phyloP scores from a whole-genome alignment of 148 eudicot genomes.

The Nepenthes gracilis region DNA sequence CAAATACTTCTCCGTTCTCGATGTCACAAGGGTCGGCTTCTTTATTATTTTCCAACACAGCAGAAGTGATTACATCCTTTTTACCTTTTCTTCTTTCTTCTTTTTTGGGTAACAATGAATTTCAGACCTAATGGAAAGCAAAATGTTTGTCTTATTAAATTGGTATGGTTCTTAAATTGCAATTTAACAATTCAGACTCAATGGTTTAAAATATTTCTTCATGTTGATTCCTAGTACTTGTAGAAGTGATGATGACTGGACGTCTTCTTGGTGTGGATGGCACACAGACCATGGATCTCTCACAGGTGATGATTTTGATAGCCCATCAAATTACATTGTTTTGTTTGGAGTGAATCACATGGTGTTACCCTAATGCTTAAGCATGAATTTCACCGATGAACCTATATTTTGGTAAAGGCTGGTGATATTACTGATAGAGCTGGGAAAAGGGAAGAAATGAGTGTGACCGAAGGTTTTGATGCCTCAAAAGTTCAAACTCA shows the following conservation, averaged over 20 bases:
- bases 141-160: too few species aligned
- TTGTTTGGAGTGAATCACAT: too few species aligned
- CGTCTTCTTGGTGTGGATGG: constrained; percentile 99
- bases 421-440: background rate
- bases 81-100: background rate
- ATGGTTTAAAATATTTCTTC: background rate
- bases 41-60: constrained; percentile 75
- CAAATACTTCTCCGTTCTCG: constrained; percentile 62
- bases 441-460: too few species aligned
- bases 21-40: constrained; percentile 93
- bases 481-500: too few species aligned
- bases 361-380: too few species aligned
- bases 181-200: background rate
- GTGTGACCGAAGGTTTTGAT: too few species aligned
- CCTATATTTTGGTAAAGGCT: background rate
- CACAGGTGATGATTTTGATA: constrained; percentile 40
- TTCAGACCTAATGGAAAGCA: too few species aligned
- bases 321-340: too few species aligned
- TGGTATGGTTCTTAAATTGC: background rate
- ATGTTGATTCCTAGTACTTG: constrained; percentile 28
- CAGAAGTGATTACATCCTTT: constrained; percentile 29
- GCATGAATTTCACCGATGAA: too few species aligned
- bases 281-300: constrained; percentile 98
- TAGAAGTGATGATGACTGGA: constrained; percentile 25
- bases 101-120: background rate